phyloP scores from a whole-genome alignment of 2,329 filamentous ascomycete species.

The Stachybotrys echinatus region DNA sequence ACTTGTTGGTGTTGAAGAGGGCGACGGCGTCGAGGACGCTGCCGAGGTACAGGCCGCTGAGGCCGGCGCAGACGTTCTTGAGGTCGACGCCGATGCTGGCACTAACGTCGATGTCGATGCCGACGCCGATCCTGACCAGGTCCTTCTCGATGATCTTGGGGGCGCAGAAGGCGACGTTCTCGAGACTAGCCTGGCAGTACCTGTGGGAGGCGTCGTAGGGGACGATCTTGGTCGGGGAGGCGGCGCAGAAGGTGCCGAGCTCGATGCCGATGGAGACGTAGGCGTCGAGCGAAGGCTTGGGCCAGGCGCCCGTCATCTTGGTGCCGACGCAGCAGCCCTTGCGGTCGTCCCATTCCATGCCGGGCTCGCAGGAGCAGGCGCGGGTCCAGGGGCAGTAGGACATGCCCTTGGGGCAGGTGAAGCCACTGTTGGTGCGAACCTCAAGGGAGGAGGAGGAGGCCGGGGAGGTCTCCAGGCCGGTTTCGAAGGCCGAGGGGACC shows the following conservation, averaged over 20 bases:
- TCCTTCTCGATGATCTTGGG: constrained; percentile 19
- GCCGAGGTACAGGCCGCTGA: constrained; percentile 26
- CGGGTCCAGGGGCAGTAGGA: constrained; percentile 30
- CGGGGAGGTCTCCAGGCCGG: constrained; percentile 23
- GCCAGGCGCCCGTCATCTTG: constrained; percentile 23
- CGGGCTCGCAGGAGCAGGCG: constrained; percentile 37
- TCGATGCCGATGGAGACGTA: constrained; percentile 18
- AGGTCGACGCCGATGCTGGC: constrained; percentile 21
- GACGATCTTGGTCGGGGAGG: constrained; percentile 27
- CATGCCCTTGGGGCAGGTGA: constrained; percentile 27
- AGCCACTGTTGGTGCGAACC: constrained; percentile 14
- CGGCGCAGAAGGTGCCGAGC: constrained; percentile 26
- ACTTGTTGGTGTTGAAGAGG: constrained; percentile 30
- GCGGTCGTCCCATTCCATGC: constrained; percentile 29
- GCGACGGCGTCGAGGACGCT: constrained; percentile 22
- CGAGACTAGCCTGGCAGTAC: constrained; percentile 28
- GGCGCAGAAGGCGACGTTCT: constrained; percentile 28
- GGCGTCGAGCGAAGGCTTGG: constrained; percentile 19
- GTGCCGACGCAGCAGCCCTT: constrained; percentile 20
- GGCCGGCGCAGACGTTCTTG: constrained; percentile 24
- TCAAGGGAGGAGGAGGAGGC: constrained; percentile 11
- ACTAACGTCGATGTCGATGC: constrained; percentile 15
- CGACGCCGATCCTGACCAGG: constrained; percentile 15
- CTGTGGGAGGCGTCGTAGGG: constrained; percentile 25
- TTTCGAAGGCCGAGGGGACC: constrained; percentile 13